Conservation (phyloP, 2,329 filamentous ascomycete genomes). For the Sporothrix phasma region DNA sequence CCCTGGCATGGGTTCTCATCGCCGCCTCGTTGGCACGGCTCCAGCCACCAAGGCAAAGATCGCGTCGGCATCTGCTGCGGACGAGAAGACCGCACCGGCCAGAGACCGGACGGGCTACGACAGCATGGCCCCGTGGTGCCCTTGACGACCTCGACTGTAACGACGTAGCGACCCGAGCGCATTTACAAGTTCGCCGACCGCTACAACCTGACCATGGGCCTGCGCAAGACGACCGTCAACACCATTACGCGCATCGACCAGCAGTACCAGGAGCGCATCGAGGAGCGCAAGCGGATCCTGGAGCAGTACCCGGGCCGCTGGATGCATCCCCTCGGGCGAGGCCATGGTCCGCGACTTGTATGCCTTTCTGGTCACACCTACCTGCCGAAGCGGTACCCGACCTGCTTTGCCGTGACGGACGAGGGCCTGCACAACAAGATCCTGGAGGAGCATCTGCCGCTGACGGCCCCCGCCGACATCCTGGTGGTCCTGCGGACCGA, state of each 20-base stretch:
- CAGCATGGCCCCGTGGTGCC: slow-evolving; percentile 14
- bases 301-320: slow-evolving; percentile 12
- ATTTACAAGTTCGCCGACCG: slow-evolving; percentile 16
- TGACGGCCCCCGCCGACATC: slow-evolving; percentile 1
- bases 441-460: background rate
- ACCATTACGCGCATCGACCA: slow-evolving; percentile 16
- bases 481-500: background rate
- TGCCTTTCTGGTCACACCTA: slow-evolving; percentile 12
- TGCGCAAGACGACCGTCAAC: slow-evolving; percentile 15
- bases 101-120: background rate
- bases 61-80: background rate
- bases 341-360: slow-evolving; percentile 17
- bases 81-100: background rate
- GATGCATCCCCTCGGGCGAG: slow-evolving; percentile 10
- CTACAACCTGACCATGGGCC: slow-evolving; percentile 18
- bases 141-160: slow-evolving; percentile 10
- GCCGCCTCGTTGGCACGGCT: background rate
- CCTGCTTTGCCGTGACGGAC: background rate
- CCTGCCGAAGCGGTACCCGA: slow-evolving; percentile 15
- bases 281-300: slow-evolving; percentile 13
- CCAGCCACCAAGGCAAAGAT: background rate
- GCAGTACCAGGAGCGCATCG: slow-evolving; percentile 15
- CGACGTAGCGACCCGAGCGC: slow-evolving; percentile 2
- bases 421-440: slow-evolving; percentile 6
- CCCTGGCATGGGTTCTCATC: background rate